Percentiles rank a stretch among this genome's conserved stretches.
Evolutionary conservation across 768 basidiomycete genomes (phyloP).

Genomic region (Hemileccinum rubropunctum): DNA sequence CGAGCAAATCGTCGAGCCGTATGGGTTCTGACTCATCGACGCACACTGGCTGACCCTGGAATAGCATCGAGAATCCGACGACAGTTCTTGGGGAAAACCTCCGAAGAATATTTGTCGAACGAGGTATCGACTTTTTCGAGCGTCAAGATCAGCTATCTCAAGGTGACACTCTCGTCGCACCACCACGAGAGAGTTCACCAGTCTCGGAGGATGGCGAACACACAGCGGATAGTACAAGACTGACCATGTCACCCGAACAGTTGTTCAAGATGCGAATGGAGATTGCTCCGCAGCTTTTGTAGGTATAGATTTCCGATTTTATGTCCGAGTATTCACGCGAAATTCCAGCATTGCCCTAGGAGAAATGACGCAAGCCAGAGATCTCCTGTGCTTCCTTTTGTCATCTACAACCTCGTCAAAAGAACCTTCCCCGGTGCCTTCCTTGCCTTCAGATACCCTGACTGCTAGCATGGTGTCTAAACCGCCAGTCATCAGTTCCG

Average conservation of each 20-base stretch:
- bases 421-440: constrained; percentile 27
- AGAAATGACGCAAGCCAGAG: constrained; percentile 76
- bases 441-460: constrained; percentile 38
- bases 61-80: constrained; percentile 54
- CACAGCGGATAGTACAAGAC: constrained; percentile 27
- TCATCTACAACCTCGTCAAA: constrained; percentile 36
- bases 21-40: constrained; percentile 27
- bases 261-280: constrained; percentile 71
- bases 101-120: constrained; percentile 66
- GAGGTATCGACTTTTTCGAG: constrained; percentile 76
- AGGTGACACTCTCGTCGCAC: constrained; percentile 23
- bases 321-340: constrained; percentile 13
- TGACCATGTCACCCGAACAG: constrained; percentile 71
- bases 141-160: constrained; percentile 32
- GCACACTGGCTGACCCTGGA: constrained; percentile 17
- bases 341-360: constrained; percentile 62
- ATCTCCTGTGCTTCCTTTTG: constrained; percentile 62
- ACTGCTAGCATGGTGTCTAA: constrained; percentile 67
- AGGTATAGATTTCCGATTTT: constrained; percentile 31
- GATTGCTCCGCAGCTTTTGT: constrained; percentile 71
- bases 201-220: constrained; percentile 28
- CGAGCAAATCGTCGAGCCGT: constrained; percentile 71
- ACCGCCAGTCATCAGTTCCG: constrained; percentile 60
- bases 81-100: constrained; percentile 64
- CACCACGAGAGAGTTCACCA: constrained; percentile 25